Evolutionary conservation across 257 asterid species (phyloP).

Genomic region (Henckelia pumila): DNA sequence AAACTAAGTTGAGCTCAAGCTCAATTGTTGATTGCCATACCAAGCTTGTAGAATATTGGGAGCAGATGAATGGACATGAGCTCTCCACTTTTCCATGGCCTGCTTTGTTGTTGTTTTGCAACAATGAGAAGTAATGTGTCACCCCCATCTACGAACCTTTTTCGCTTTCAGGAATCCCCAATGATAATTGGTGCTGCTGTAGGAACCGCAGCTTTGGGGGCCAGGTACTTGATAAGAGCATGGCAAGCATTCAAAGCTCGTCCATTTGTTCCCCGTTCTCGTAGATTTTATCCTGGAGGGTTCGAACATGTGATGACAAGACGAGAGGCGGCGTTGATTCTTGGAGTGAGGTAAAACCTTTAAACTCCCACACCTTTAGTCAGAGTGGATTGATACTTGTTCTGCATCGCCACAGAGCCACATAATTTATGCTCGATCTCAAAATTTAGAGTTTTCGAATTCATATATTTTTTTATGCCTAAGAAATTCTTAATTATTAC

Average conservation of each 20-base stretch:
- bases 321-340: slow-evolving; percentile 77
- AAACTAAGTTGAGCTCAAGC: neutral
- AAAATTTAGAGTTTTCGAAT: neutral
- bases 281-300: slow-evolving; percentile 70
- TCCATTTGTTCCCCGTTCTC: slow-evolving; percentile 39
- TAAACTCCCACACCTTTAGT: neutral
- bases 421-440: neutral
- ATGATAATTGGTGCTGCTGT: slow-evolving; percentile 42
- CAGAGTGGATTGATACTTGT: neutral
- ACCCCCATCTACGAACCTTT: neutral
- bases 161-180: slow-evolving; percentile 42
- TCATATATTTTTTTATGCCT: neutral
- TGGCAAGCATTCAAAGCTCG: slow-evolving; percentile 53
- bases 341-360: slow-evolving; percentile 61
- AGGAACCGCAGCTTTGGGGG: slow-evolving; percentile 66
- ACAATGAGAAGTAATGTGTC: neutral
- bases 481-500: neutral
- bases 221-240: slow-evolving; percentile 48
- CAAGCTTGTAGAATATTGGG: neutral
- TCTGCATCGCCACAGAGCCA: neutral
- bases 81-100: neutral
- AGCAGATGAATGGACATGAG: neutral
- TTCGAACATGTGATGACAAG: slow-evolving; percentile 62
- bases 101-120: neutral
- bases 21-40: neutral